These are phyloP conservation scores for Agroathelia rolfsii DNA, from an alignment of 1,284 basidiomycete species.

Conservation along the genomic window DNA sequence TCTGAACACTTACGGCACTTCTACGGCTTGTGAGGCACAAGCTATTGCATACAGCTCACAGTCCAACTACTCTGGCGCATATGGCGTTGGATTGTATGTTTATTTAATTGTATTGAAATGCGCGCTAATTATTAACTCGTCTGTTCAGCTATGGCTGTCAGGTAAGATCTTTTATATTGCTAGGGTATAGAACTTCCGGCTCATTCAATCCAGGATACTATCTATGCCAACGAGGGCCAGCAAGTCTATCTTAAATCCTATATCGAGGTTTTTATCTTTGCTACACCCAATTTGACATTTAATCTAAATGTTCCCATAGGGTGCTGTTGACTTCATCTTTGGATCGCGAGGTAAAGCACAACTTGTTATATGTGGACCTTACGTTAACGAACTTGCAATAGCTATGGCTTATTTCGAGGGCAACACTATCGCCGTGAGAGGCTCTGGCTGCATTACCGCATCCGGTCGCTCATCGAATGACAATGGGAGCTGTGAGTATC, in stretches of 20 bases:
- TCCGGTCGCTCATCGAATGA: constrained; percentile 39
- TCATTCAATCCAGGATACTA: constrained; percentile 19
- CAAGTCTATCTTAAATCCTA: constrained; percentile 39
- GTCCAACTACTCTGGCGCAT: constrained; percentile 37
- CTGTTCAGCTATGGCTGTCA: constrained; percentile 33
- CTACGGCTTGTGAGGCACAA: no score
- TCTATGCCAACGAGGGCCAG: constrained; percentile 35
- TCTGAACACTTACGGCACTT: constrained; percentile 40
- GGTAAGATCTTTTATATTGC: constrained; percentile 6
- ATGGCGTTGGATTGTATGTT: constrained; percentile 41
- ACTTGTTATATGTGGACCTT: constrained; percentile 1
- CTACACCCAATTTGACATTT: neutral
- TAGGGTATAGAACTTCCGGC: neutral
- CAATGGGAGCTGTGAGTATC: constrained; percentile 32
- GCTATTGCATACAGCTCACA: constrained; percentile 47
- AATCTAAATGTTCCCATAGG: constrained; percentile 21
- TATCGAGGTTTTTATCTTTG: constrained; percentile 28
- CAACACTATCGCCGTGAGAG: constrained; percentile 30
- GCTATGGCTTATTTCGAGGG: constrained; percentile 34
- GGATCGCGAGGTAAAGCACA: constrained; percentile 22
- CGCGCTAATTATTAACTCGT: no score
- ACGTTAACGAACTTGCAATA: no score
- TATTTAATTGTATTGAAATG: no score
- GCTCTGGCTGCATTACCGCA: constrained; percentile 40
- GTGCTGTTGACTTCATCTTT: constrained; percentile 47